Evolutionary conservation across 2,329 filamentous ascomycete species (phyloP), one percentile per base, ranked within the genome.

Genomic region (Calycina herbarum): DNA sequence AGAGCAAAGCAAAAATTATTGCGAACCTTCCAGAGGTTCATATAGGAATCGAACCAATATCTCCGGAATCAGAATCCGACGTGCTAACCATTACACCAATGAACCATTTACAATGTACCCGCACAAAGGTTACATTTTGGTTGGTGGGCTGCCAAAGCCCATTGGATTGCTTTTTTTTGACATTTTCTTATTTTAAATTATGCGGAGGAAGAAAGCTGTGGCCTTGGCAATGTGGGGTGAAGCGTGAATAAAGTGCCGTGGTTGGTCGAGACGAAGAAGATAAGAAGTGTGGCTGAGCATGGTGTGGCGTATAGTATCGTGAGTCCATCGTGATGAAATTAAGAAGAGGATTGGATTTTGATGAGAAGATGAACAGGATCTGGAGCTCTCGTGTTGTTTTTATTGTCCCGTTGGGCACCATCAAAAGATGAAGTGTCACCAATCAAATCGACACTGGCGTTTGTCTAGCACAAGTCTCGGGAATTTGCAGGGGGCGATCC

Each of bases 11-110:
- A 33, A 33, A 33, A 33, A 33, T 0, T 6, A 6, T 33, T 8
- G 31, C 31, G 31, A 33, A 33, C 31, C 31, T 1, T 33, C 13
- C 35, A 20, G 0, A 66, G 65, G 65, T 66, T 62, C 58, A 66
- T 66, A 66, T 66, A 66, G 65, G 65, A 66, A 66, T 66, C 65
- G 65, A 66, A 66, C 65, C 65, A 66, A 69, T 69, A 69, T 69
- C 66, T 69, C 67, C 67, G 67, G 67, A 69, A 64, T 69, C 67
- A 69, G 63, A 69, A 67, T 66, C 67, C 61, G 67, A 69, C 67
- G 66, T 69, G 63, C 68, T 70, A 40, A 68, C 68, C 63, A 67
- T 68, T 63, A 70, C 65, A 67, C 65, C 65, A 67, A 65, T 64
- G 54, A 51, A 63, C 61, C 61, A 17, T 17, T 63, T 42, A 13